Evolutionary conservation across 2,329 filamentous ascomycete genomes (phyloP), one percentile per base, ranked within the genome.

Genomic region (Penicillium sp.): DNA sequence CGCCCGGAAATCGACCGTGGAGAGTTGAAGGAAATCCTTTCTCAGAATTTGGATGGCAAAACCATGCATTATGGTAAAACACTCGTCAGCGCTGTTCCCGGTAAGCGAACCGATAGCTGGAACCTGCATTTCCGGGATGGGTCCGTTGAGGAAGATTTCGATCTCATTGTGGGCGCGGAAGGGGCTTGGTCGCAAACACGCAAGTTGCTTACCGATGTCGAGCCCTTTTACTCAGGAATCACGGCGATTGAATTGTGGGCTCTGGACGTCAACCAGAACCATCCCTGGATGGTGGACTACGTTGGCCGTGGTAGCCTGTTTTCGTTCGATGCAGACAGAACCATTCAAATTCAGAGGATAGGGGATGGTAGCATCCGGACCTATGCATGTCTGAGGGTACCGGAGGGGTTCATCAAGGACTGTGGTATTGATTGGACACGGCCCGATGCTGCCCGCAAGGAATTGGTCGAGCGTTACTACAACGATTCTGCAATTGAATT

Each of bases 311-410:
- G 52, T 9, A 28, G 28, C 21, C 26, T 55, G 35, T 55, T 42
- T 14, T 24, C 33, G 20, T 55, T 55, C 18, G 52, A 42, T 12
- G 28, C 47, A 43, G 43, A 42, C 5, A 11, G 52, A 21, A 21
- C 43, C 35, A 56, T 83, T 12, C 61, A 68, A 3, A 63, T 66
- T 14, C 79, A 82, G 66, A 74, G 77, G 56, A 71, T 76, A 61
- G 81, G 81, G 35, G 76, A 83, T 56, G 79, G 77, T 8, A 78
- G 74, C 60, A 62, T 83, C 24, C 69, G 70, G 54, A 65, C 79
- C 1, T 62, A 71, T 54, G 72, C 67, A 2, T 74, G 69, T 51
- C 65, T 73, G 11, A 64, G 68, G 14, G 71, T 71, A 16, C 72
- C 74, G 2, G 71, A 76, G 38, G 67, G 65, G 23, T 76, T 71